Conservation (phyloP, 495 filamentous ascomycete genomes). For the Hypoxylon perforatum region DNA sequence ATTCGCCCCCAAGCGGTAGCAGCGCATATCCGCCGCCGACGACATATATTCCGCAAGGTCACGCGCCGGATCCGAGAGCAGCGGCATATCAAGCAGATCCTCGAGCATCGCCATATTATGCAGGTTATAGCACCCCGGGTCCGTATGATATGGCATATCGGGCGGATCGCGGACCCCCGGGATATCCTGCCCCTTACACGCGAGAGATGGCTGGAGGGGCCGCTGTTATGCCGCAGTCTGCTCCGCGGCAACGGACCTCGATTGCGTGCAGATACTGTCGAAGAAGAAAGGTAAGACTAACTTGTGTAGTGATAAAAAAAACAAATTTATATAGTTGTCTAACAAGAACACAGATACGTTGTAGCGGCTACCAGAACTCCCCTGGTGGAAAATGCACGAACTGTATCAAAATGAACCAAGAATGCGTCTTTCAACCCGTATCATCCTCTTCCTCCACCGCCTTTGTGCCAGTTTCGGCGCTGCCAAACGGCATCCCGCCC, state of each 20-base stretch:
- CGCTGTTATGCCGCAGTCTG: conserved; percentile 53
- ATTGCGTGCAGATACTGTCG: conserved; percentile 64
- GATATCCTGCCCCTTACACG: conserved; percentile 39
- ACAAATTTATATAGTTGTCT: conserved; percentile 16
- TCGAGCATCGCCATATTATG: conserved; percentile 31
- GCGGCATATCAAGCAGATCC: conserved; percentile 33
- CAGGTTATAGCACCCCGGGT: conserved; percentile 21
- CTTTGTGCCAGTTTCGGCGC: conserved; percentile 61
- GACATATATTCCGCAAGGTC: conserved; percentile 40
- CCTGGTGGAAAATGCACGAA: conserved; percentile 62
- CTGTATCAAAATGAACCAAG: conserved; percentile 62
- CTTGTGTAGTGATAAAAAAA: too few relatives aligned
- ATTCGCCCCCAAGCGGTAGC: conserved; percentile 38
- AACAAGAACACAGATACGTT: conserved; percentile 55
- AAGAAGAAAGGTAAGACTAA: conserved; percentile 57
- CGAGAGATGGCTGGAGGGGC: conserved; percentile 38
- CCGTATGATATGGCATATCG: conserved; percentile 44
- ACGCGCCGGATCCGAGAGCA: conserved; percentile 37
- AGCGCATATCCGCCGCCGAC: conserved; percentile 36
- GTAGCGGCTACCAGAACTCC: conserved; percentile 63
- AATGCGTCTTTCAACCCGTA: conserved; percentile 64
- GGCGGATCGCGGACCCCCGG: conserved; percentile 29
- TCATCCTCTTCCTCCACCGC: conserved; percentile 58
- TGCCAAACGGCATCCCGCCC: conserved; percentile 60
- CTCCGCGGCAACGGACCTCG: conserved; percentile 61